phyloP scores from a whole-genome alignment of 768 basidiomycete genomes.

The Sistotremastrum suecicum region DNA sequence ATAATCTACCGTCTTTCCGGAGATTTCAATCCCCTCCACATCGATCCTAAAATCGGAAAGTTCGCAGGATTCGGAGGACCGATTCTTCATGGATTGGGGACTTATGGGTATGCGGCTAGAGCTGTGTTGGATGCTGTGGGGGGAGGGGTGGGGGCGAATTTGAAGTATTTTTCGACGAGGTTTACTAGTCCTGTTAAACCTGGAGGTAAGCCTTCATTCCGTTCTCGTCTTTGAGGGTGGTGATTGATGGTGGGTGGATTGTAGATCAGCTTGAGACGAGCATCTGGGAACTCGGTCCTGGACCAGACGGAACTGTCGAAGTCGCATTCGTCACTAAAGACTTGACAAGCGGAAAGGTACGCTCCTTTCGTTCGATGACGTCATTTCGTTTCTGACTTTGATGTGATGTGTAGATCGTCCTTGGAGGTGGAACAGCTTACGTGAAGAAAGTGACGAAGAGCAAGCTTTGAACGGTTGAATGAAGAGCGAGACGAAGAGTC shows the following conservation, averaged over 20 bases:
- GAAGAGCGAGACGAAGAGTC: too few species aligned
- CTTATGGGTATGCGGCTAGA: slow-evolving; percentile 72
- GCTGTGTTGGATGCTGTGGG: slow-evolving; percentile 54
- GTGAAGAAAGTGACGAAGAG: slow-evolving; percentile 36
- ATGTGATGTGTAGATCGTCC: slow-evolving; percentile 12
- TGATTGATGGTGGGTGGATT: slow-evolving; percentile 4
- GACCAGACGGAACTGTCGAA: slow-evolving; percentile 42
- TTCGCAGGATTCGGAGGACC: slow-evolving; percentile 68
- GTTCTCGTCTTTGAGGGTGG: neutral
- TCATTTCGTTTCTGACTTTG: neutral
- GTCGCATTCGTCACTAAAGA: slow-evolving; percentile 52
- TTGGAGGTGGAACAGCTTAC: slow-evolving; percentile 53
- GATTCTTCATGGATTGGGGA: slow-evolving; percentile 74
- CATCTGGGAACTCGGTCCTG: slow-evolving; percentile 64
- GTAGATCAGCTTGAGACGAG: slow-evolving; percentile 65
- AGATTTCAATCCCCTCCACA: slow-evolving; percentile 69
- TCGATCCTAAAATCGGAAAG: slow-evolving; percentile 62
- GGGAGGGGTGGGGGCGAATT: slow-evolving; percentile 40
- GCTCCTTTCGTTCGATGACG: slow-evolving; percentile 1
- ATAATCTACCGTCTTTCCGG: slow-evolving; percentile 60
- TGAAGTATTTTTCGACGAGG: slow-evolving; percentile 56
- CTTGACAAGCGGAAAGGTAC: slow-evolving; percentile 42
- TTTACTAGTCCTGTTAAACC: slow-evolving; percentile 80
- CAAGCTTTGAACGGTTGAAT: slow-evolving; percentile 21
- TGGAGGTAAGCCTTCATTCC: slow-evolving; percentile 37